Base-by-base conservation (phyloP, 805 yeast species). In the Ogataea nitratoaversa region DNA sequence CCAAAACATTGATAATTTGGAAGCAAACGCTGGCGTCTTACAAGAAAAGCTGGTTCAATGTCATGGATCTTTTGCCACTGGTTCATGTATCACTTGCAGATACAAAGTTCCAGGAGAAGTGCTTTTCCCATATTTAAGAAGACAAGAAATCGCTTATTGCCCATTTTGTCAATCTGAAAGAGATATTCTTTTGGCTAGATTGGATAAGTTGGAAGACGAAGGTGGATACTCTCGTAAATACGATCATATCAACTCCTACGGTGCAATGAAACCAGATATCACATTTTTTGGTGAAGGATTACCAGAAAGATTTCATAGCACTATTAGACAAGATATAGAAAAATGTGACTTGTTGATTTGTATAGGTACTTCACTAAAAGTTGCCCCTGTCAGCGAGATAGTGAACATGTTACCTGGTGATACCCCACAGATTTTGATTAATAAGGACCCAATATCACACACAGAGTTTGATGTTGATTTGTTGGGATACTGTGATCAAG, bases 211-310 rank as follows among this genome's bases (percentile, higher is more conserved):
- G 43, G 67, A 62, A 38, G 65, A 62, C 33, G 59, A 57, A 34
- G 62, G 57, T 1, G 41, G 44, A 5, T 56, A 46, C 32, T 61
- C 62, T 2, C 40, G 63, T 5, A 46, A 46, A 18, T 61, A 46
- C 36, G 57, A 57, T 8, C 40, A 50, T 39, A 62, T 69, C 19
- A 74, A 76, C 50, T 73, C 84, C 8, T 78, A 63, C 56, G 96
- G 96, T 13, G 91, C 88, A 3, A 72, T 86, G 74, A 89, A 90
- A 59, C 97, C 97, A 0, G 95, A 89, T 57, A 89, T 89, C 45
- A 88, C 95, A 0, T 89, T 89, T 56, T 89, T 89, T 51, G 95
- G 95, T 13, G 96, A 89, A 59, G 77, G 80, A 13, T 67, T 89
- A 42, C 96, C 96, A 1, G 68, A 69, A 12, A 62, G 70, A 35